phyloP scores from a whole-genome alignment of 148 eudicot genomes.

The Silene uniflora region DNA sequence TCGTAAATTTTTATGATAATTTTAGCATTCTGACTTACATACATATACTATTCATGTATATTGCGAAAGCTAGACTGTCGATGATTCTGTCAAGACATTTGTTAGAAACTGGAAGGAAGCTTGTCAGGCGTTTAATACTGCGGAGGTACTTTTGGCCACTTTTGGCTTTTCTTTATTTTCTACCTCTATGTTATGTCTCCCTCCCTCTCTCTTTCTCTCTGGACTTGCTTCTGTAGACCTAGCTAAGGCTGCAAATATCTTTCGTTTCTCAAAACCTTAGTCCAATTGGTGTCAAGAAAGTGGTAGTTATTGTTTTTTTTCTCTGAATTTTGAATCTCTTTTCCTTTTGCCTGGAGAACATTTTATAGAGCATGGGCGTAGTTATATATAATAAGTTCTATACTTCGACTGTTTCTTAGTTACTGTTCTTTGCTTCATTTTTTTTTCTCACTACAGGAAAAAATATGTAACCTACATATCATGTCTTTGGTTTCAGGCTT shows the following conservation, averaged over 20 bases:
- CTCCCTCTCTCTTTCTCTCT: not conserved
- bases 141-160: slow-evolving; percentile 40
- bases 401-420: not conserved
- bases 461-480: not conserved
- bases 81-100: slow-evolving; percentile 39
- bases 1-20: not conserved
- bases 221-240: not conserved
- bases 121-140: slow-evolving; percentile 39
- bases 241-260: too few species aligned
- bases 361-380: not conserved
- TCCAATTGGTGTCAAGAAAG: too few species aligned
- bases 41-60: not conserved
- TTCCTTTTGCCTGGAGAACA: too few species aligned
- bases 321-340: too few species aligned
- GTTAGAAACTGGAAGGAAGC: slow-evolving; percentile 65
- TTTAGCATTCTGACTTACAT: not conserved
- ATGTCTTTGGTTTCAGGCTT: slow-evolving; percentile 36
- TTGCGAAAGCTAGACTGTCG: slow-evolving; percentile 2
- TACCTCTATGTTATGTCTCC: not conserved
- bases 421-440: not conserved
- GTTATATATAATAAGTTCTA: not conserved
- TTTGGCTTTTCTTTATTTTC: not conserved
- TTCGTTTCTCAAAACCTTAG: too few species aligned
- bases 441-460: not conserved
- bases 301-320: too few species aligned